These are phyloP conservation scores for Penicillium cataractarum DNA, from an alignment of 495 filamentous ascomycete genomes.

Conservation along the genomic window DNA sequence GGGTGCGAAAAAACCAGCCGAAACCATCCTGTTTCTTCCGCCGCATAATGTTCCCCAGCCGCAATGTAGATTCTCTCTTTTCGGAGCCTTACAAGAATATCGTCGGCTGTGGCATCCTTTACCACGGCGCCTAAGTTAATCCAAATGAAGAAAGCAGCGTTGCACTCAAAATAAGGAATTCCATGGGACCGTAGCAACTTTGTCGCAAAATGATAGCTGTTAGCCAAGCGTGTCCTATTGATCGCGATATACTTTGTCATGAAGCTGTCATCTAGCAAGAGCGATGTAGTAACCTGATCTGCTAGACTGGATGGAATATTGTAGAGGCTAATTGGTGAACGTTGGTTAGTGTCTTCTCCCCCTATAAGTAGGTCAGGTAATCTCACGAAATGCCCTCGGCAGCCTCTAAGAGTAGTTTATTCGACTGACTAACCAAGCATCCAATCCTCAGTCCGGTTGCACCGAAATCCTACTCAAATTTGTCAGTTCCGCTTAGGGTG, in stretches of 20 bases:
- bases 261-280: slow-evolving; percentile 18
- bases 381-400: slow-evolving; percentile 24
- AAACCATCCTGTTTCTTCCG: slow-evolving; percentile 24
- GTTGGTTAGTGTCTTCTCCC: not conserved
- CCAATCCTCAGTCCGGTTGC: slow-evolving; percentile 20
- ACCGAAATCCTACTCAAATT: slow-evolving; percentile 21
- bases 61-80: slow-evolving; percentile 21
- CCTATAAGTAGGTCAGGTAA: not conserved
- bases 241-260: not conserved
- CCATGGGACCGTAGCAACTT: slow-evolving; percentile 10
- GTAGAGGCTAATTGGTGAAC: slow-evolving; percentile 4
- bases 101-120: slow-evolving; percentile 8
- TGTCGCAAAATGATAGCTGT: slow-evolving; percentile 14
- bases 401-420: slow-evolving; percentile 13
- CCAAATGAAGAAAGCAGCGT: slow-evolving; percentile 24
- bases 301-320: slow-evolving; percentile 24
- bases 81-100: slow-evolving; percentile 15
- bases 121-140: slow-evolving; percentile 12
- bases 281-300: slow-evolving; percentile 9
- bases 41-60: slow-evolving; percentile 12
- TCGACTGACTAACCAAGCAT: slow-evolving; percentile 19
- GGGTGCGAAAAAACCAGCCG: slow-evolving; percentile 25
- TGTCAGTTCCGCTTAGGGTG: slow-evolving; percentile 12
- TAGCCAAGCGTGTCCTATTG: slow-evolving; percentile 10
- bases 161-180: slow-evolving; percentile 17